Evolutionary conservation across 2,329 filamentous ascomycete genomes (phyloP).

Genomic region (Fusarium multiceps): DNA sequence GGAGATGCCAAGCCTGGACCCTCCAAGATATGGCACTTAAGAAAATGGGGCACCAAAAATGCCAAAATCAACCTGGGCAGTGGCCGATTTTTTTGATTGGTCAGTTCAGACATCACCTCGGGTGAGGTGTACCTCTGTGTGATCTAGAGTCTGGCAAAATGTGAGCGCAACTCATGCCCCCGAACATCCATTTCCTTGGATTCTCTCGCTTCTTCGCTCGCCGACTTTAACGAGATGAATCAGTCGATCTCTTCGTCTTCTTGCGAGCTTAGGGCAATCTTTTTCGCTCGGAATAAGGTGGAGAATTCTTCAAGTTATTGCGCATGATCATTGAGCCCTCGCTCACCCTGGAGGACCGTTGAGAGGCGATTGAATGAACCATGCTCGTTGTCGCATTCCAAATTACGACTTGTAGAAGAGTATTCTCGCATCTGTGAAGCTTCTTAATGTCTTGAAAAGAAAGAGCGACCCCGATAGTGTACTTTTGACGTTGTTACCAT

Average conservation of each 20-base stretch:
- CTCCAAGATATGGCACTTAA: slow-evolving; percentile 43
- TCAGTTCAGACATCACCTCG: slow-evolving; percentile 49
- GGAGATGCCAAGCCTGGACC: slow-evolving; percentile 41
- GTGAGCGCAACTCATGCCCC: slow-evolving; percentile 46
- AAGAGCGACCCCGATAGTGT: slow-evolving; percentile 24
- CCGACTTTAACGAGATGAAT: slow-evolving; percentile 48
- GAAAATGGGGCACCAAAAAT: slow-evolving; percentile 51
- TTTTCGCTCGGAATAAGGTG: slow-evolving; percentile 39
- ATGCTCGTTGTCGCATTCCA: slow-evolving; percentile 50
- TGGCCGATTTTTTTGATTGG: slow-evolving; percentile 57
- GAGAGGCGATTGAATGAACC: slow-evolving; percentile 37
- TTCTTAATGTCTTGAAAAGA: slow-evolving; percentile 23
- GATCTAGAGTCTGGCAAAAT: slow-evolving; percentile 49
- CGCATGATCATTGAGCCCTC: slow-evolving; percentile 22
- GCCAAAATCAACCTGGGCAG: slow-evolving; percentile 50
- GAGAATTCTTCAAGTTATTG: slow-evolving; percentile 33
- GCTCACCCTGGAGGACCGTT: slow-evolving; percentile 23
- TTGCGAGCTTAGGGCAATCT: slow-evolving; percentile 34
- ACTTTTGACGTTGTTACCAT: slow-evolving; percentile 24
- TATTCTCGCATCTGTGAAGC: slow-evolving; percentile 13
- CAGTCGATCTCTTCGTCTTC: slow-evolving; percentile 47
- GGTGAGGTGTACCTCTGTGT: slow-evolving; percentile 51
- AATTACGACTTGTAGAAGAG: slow-evolving; percentile 41
- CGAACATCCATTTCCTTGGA: slow-evolving; percentile 46
- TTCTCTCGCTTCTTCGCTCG: slow-evolving; percentile 44